phyloP scores from a whole-genome alignment of 2,329 filamentous ascomycete genomes.

The Cephalotrichum gorgonifer region DNA sequence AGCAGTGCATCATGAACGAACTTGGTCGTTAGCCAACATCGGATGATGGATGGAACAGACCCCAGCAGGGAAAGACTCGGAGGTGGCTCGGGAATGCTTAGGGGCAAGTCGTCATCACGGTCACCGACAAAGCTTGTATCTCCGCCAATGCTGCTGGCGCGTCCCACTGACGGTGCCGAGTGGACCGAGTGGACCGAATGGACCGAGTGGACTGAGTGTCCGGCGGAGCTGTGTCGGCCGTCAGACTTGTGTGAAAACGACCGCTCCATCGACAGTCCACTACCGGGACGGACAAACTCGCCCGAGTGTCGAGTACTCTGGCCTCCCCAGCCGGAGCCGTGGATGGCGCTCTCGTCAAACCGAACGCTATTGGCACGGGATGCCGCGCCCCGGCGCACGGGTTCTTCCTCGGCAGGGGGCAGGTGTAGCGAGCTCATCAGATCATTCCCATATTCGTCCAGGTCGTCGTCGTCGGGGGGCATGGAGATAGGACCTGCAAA shows the following conservation, averaged over 20 bases:
- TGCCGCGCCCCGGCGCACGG: constrained; percentile 71
- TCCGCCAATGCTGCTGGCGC: constrained; percentile 80
- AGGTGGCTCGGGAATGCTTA: constrained; percentile 65
- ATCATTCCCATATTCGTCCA: constrained; percentile 77
- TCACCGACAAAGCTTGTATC: constrained; percentile 54
- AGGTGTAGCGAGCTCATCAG: constrained; percentile 73
- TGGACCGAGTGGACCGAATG: constrained; percentile 50
- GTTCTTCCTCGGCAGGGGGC: constrained; percentile 72
- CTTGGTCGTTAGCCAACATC: constrained; percentile 86
- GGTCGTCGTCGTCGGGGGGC: constrained; percentile 71
- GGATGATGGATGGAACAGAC: constrained; percentile 84
- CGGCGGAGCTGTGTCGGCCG: constrained; percentile 87
- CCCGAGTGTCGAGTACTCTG: constrained; percentile 64
- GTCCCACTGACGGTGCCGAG: constrained; percentile 60
- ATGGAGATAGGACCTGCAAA: constrained; percentile 69
- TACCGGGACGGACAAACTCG: constrained; percentile 71
- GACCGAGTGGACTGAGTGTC: constrained; percentile 60
- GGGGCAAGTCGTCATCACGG: constrained; percentile 57
- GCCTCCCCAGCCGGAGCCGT: constrained; percentile 69
- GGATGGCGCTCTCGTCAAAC: constrained; percentile 91
- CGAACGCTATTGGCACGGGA: constrained; percentile 95
- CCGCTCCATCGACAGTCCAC: constrained; percentile 82
- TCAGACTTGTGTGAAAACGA: constrained; percentile 93
- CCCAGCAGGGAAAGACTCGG: constrained; percentile 79
- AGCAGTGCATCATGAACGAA: constrained; percentile 84